These are phyloP conservation scores for Penicillium pancosmium DNA, from an alignment of 495 filamentous ascomycete species.

Conservation along the genomic window DNA sequence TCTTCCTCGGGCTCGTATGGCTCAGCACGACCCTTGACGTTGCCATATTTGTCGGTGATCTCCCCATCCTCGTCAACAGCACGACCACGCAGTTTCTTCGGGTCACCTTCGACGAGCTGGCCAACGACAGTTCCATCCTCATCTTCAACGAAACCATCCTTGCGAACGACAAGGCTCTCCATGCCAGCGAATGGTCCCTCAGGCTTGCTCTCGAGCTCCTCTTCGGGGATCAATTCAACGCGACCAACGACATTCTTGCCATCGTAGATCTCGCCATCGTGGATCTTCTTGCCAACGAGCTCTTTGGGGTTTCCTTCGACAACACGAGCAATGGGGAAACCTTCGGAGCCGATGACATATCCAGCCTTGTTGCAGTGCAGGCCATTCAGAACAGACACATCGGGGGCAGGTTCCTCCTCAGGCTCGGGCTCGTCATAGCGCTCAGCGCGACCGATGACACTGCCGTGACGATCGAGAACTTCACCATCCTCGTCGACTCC, in stretches of 20 bases:
- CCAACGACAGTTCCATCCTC: constrained; percentile 72
- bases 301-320: constrained; percentile 68
- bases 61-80: constrained; percentile 82
- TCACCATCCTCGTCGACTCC: constrained; percentile 68
- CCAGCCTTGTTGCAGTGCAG: constrained; percentile 78
- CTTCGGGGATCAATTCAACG: constrained; percentile 71
- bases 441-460: constrained; percentile 62
- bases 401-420: constrained; percentile 31
- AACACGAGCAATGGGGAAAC: constrained; percentile 69
- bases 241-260: constrained; percentile 72
- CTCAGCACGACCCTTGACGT: constrained; percentile 76
- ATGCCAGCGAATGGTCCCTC: constrained; percentile 77
- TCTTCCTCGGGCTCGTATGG: constrained; percentile 63
- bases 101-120: constrained; percentile 73
- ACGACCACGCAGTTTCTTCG: constrained; percentile 73
- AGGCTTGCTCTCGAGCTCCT: constrained; percentile 70
- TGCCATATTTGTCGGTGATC: constrained; percentile 78
- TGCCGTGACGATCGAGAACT: constrained; percentile 63
- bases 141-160: constrained; percentile 70
- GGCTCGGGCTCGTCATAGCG: constrained; percentile 55
- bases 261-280: constrained; percentile 75
- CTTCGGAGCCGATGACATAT: constrained; percentile 72
- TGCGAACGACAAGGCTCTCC: constrained; percentile 67
- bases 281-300: constrained; percentile 68
- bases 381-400: constrained; percentile 67